phyloP scores from a whole-genome alignment of 305 asterid species.

The Fraxinus greggii region DNA sequence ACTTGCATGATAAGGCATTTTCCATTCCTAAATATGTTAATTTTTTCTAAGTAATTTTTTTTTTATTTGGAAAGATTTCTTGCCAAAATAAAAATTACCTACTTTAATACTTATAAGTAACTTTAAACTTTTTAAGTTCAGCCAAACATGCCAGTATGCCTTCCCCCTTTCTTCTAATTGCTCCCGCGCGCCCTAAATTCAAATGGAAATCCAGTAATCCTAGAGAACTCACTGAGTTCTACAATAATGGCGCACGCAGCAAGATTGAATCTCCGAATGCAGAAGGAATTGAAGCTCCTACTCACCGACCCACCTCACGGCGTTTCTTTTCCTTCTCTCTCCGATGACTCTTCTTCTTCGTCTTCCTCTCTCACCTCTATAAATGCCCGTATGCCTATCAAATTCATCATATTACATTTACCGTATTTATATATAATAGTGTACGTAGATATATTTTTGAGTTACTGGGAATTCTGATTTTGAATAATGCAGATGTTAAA shows the following conservation, averaged over 20 bases:
- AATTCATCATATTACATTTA: background rate
- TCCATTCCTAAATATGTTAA: no score
- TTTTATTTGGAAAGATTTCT: background rate
- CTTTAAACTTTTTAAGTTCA: background rate
- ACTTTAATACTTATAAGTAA: background rate
- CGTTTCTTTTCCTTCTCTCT: conserved; percentile 65
- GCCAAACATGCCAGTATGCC: background rate
- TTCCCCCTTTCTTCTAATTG: background rate
- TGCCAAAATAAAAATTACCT: background rate
- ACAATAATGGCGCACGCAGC: conserved; percentile 69
- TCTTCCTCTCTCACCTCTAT: conserved; percentile 54
- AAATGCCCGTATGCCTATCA: conserved; percentile 45
- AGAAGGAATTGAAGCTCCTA: conserved; percentile 73
- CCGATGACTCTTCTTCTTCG: conserved; percentile 38
- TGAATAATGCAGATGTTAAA: conserved; percentile 44
- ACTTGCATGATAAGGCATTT: no score
- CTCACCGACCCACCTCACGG: conserved; percentile 79
- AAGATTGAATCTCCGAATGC: conserved; percentile 72
- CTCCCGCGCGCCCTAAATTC: conserved; percentile 2
- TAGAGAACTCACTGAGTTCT: background rate
- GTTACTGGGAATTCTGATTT: background rate
- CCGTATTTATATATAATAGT: background rate
- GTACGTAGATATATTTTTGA: background rate
- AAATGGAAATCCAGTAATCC: background rate
- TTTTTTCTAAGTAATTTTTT: no score